Conservation (phyloP, 2,329 filamentous ascomycete species). For the Cercospora citrullina region DNA sequence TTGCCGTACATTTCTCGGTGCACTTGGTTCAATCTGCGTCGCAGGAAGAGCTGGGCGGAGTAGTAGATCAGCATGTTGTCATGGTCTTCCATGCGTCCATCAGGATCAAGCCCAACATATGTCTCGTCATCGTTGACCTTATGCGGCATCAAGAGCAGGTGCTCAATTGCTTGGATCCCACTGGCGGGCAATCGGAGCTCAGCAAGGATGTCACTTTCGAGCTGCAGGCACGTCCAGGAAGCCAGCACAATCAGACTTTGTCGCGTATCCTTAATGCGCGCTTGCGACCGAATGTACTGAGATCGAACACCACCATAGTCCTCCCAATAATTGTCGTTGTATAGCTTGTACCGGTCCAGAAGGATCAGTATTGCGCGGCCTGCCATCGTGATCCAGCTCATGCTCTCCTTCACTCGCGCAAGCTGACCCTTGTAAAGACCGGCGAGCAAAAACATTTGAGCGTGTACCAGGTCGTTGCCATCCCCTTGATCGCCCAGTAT, state of each 20-base stretch:
- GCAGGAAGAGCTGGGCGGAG: constrained; percentile 61
- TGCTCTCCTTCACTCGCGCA: constrained; percentile 83
- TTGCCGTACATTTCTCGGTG: constrained; percentile 57
- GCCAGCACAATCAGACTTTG: constrained; percentile 58
- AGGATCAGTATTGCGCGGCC: constrained; percentile 67
- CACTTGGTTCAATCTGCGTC: constrained; percentile 57
- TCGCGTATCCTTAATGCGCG: constrained; percentile 37
- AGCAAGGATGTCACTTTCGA: constrained; percentile 92
- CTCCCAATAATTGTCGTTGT: constrained; percentile 38
- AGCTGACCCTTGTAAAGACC: constrained; percentile 88
- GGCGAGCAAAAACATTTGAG: constrained; percentile 81
- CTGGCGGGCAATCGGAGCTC: constrained; percentile 68
- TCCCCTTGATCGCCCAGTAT: constrained; percentile 81
- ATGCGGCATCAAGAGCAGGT: constrained; percentile 66
- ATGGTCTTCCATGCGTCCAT: constrained; percentile 24
- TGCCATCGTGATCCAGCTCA: constrained; percentile 65
- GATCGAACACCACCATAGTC: constrained; percentile 40
- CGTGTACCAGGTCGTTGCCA: constrained; percentile 76
- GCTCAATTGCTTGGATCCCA: constrained; percentile 59
- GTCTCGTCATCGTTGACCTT: constrained; percentile 45
- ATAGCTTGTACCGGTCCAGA: constrained; percentile 66
- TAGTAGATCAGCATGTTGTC: constrained; percentile 58
- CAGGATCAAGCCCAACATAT: constrained; percentile 29
- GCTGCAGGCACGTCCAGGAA: constrained; percentile 90
- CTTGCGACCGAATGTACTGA: constrained; percentile 33